Conservation (phyloP, 2,329 filamentous ascomycete species). For the Paramyrothecium sp. region DNA sequence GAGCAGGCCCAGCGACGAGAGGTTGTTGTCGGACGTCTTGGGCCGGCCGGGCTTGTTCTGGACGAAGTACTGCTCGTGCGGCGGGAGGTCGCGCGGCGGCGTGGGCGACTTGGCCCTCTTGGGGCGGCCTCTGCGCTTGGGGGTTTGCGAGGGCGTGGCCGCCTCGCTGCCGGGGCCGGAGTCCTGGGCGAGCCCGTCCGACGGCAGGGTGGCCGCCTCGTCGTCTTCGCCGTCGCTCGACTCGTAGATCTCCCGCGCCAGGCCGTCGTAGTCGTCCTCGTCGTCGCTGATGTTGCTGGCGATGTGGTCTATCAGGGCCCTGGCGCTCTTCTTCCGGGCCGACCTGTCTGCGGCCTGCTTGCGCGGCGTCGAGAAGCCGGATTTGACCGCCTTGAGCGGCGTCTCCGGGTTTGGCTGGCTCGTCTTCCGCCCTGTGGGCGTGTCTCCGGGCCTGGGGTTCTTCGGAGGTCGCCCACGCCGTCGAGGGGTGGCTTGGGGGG, state of each 20-base stretch:
- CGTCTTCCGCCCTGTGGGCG: conserved; percentile 35
- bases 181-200: conserved; percentile 14
- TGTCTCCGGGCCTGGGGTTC: conserved; percentile 23
- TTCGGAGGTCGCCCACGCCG: conserved; percentile 35
- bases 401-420: conserved; percentile 33
- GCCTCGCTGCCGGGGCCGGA: conserved; percentile 29
- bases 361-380: conserved; percentile 55
- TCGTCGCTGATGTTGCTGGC: conserved; percentile 67
- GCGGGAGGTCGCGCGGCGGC: conserved; percentile 76
- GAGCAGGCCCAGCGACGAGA: conserved; percentile 72
- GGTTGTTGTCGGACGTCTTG: conserved; percentile 84
- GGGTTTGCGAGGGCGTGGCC: conserved; percentile 42
- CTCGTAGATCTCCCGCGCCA: conserved; percentile 68
- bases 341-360: conserved; percentile 77
- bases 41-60: conserved; percentile 80
- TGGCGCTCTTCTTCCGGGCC: conserved; percentile 80
- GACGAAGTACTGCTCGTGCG: conserved; percentile 91
- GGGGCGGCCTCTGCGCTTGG: conserved; percentile 20
- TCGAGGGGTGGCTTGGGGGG: conserved; percentile 29
- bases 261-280: conserved; percentile 67
- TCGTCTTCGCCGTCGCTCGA: conserved; percentile 51
- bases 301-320: conserved; percentile 70
- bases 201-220: conserved; percentile 20
- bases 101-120: conserved; percentile 62
- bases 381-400: conserved; percentile 31